Percentiles rank a stretch among this genome's conserved stretches.
Evolutionary conservation across 495 filamentous ascomycete species (phyloP).

Genomic region (Aspergillus bridgeri): DNA sequence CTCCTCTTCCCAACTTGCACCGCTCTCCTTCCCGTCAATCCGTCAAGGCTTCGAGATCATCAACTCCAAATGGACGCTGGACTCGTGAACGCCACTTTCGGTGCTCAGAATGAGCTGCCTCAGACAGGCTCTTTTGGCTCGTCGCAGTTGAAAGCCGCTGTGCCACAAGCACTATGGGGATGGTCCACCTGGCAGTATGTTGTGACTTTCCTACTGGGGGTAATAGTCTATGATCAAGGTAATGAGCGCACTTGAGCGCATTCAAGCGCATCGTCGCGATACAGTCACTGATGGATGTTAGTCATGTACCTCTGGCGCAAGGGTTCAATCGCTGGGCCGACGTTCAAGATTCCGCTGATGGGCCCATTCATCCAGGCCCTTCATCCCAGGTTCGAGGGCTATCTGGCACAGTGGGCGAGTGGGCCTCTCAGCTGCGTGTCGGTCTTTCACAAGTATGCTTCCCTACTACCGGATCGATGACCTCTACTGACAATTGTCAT

Average conservation of each 20-base stretch:
- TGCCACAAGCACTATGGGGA: constrained; percentile 2
- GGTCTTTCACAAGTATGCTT: constrained; percentile 87
- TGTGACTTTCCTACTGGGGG: constrained; percentile 19
- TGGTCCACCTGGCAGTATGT: constrained; percentile 31
- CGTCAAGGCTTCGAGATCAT: neutral
- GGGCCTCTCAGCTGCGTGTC: constrained; percentile 88
- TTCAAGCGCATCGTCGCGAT: neutral
- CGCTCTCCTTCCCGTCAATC: neutral
- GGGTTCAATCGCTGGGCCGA: constrained; percentile 73
- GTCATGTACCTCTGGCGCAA: constrained; percentile 80
- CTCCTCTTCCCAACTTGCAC: neutral
- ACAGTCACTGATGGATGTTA: constrained; percentile 35
- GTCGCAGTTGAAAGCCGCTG: neutral
- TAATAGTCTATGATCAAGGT: constrained; percentile 37
- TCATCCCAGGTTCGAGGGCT: constrained; percentile 79
- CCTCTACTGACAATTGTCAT: constrained; percentile 4
- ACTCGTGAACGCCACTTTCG: constrained; percentile 11
- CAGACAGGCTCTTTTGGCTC: constrained; percentile 6
- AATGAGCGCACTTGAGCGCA: neutral
- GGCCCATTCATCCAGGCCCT: constrained; percentile 86
- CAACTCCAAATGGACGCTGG: constrained; percentile 13
- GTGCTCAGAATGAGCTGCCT: constrained; percentile 5
- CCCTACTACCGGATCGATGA: neutral
- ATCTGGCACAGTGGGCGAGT: constrained; percentile 80
- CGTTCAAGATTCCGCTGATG: constrained; percentile 82